Evolutionary conservation across 805 yeast species (phyloP), one percentile per base, ranked within the genome.

Genomic region (Ogataea henricii): DNA sequence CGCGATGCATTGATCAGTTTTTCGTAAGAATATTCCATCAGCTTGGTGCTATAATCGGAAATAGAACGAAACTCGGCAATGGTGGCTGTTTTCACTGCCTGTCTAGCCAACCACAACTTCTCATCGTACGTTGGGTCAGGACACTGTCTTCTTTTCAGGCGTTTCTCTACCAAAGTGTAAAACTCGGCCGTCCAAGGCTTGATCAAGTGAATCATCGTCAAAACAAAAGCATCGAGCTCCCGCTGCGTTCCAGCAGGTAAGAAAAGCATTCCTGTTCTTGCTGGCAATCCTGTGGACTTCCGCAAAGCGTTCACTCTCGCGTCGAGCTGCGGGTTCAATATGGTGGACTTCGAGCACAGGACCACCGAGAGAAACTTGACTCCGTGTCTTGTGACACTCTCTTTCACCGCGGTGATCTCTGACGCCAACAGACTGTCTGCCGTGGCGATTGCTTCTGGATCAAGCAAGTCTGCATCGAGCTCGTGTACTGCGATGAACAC

Each of bases 11-110:
- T 71, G 1, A 78, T 59, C 27, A 81, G 51, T 30, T 75, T 66
- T 46, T 80, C 83, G 56, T 83, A 82, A 0, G 82, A 73, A 14
- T 72, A 65, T 49, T 82, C 85, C 57, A 74, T 72, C 12, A 72
- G 59, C 49, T 75, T 78, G n/a, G 76, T 62, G 1, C 85, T 72
- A 14, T 68, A 60, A n/a, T 78, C 83, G 17, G 51, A 67, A 48
- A 53, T 72, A 70, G 53, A 73, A 48, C 72, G 70, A 51, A 78
- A 64, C 56, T 82, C 83, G 14, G 77, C 70, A 27, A 81, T 62
- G 3, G 73, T 63, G 0, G 82, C 84, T 27, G 71, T 63, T 54
- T 82, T 82, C 45, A 78, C 56, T 1, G 78, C 70, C 53, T 79
- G 79, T 23, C 87, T 65, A 0, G 79, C 72, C 6, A 72, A 69